These are phyloP conservation scores for Trypanosoma theileri DNA, from an alignment of 208 protist species.

Conservation along the genomic window DNA sequence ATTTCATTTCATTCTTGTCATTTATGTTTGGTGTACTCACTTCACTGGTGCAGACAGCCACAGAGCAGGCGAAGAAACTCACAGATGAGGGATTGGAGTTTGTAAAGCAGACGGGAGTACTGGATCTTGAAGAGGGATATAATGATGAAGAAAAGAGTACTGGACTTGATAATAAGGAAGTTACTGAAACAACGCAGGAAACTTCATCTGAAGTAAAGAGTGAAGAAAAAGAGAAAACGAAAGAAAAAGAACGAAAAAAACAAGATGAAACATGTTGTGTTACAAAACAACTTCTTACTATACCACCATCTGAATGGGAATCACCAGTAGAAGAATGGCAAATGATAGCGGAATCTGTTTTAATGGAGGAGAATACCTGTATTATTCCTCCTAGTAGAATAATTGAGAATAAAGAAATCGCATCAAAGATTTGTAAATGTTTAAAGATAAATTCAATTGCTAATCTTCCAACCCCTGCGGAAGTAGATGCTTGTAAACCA, in stretches of 20 bases:
- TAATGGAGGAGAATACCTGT: conserved; percentile 44
- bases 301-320: conserved; percentile 35
- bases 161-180: background rate
- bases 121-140: conserved; percentile 41
- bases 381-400: conserved; percentile 37
- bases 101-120: conserved; percentile 35
- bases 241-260: too few relatives aligned
- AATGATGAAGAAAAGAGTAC: conserved; percentile 13
- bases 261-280: background rate
- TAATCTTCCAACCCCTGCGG: conserved; percentile 4
- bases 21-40: conserved; percentile 51
- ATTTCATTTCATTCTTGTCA: background rate
- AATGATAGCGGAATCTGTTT: conserved; percentile 31
- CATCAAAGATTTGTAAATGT: conserved; percentile 6
- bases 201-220: background rate
- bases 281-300: conserved; percentile 22
- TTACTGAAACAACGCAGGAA: background rate
- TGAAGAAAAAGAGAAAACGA: background rate
- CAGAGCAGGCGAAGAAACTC: conserved; percentile 39
- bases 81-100: conserved; percentile 42
- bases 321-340: conserved; percentile 45
- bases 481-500: conserved; percentile 18
- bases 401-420: conserved; percentile 15
- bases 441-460: conserved; percentile 8
- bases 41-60: conserved; percentile 33